phyloP scores from a whole-genome alignment of 1,284 basidiomycete genomes.

The Ustilago cynodontis region DNA sequence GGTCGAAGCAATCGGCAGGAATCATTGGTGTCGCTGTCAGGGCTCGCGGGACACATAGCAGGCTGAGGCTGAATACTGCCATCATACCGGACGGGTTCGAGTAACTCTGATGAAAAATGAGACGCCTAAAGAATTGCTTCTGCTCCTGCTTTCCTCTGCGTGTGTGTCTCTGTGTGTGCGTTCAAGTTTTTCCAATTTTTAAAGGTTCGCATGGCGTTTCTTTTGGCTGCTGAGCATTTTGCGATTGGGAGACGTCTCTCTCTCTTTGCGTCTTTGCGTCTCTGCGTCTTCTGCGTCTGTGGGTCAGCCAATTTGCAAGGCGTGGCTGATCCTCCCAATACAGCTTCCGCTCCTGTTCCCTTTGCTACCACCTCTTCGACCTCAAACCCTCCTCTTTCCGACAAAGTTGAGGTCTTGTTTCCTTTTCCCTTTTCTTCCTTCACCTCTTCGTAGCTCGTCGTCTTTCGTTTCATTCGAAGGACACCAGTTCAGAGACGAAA shows the following conservation, averaged over 20 bases:
- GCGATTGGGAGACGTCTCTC: not conserved
- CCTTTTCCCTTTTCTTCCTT: slow-evolving; percentile 13
- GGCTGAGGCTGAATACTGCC: too few species aligned
- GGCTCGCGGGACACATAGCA: too few species aligned
- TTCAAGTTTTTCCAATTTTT: too few species aligned
- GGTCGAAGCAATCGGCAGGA: too few species aligned
- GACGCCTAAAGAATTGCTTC: too few species aligned
- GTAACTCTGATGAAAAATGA: too few species aligned
- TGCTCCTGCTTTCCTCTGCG: too few species aligned
- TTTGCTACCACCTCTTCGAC: slow-evolving; percentile 22
- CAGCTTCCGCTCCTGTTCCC: not conserved
- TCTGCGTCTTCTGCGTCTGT: too few species aligned
- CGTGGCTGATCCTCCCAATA: not conserved
- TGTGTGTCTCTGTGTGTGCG: not conserved
- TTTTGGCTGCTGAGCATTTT: not conserved
- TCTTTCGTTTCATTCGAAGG: slow-evolving; percentile 35
- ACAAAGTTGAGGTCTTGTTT: slow-evolving; percentile 40
- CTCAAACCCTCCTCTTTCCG: slow-evolving; percentile 30
- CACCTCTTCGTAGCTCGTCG: slow-evolving; percentile 21
- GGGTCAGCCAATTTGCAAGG: not conserved
- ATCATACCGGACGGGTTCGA: too few species aligned
- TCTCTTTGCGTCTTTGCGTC: too few species aligned
- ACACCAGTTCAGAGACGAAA: slow-evolving; percentile 26
- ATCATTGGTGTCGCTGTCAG: too few species aligned
- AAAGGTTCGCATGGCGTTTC: not conserved